These are phyloP conservation scores for Ogataea ramenticola DNA, from an alignment of 805 yeast species.

Conservation along the genomic window DNA sequence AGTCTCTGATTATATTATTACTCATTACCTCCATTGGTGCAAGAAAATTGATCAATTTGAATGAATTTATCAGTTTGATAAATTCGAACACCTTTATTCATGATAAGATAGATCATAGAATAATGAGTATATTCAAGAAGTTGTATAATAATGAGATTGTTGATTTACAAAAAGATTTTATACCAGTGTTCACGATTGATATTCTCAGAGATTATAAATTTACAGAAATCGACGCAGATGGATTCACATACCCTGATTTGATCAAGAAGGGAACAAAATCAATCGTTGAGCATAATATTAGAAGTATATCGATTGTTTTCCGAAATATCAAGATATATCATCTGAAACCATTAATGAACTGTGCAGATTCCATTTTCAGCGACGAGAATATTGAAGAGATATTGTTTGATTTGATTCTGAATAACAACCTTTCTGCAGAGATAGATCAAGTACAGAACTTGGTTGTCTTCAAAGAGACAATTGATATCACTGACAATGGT, in stretches of 20 bases:
- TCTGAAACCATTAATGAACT: constrained; percentile 7
- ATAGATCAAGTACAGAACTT: constrained; percentile 15
- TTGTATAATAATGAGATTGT: neutral
- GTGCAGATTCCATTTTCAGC: neutral
- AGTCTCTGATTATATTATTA: neutral
- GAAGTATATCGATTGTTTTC: constrained; percentile 15
- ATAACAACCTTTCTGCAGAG: constrained; percentile 15
- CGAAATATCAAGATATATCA: constrained; percentile 10
- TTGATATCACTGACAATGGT: neutral
- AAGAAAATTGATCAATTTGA: neutral
- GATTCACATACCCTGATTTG: neutral
- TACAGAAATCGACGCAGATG: neutral
- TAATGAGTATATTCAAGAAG: neutral
- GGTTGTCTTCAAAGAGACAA: constrained; percentile 8
- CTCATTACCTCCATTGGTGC: neutral
- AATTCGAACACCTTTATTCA: neutral
- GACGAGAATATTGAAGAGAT: neutral
- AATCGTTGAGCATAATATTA: constrained; percentile 13
- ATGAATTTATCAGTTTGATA: neutral
- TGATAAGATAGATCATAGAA: neutral
- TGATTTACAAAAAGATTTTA: neutral
- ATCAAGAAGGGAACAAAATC: neutral
- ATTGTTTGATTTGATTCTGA: constrained; percentile 12
- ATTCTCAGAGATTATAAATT: neutral
- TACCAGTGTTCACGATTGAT: neutral